A percentile compares a stretch with the other conserved stretches of the same genome.
These are phyloP conservation scores for Aspergillus caelatus DNA, from an alignment of 2,329 filamentous ascomycete species.

Conservation along the genomic window DNA sequence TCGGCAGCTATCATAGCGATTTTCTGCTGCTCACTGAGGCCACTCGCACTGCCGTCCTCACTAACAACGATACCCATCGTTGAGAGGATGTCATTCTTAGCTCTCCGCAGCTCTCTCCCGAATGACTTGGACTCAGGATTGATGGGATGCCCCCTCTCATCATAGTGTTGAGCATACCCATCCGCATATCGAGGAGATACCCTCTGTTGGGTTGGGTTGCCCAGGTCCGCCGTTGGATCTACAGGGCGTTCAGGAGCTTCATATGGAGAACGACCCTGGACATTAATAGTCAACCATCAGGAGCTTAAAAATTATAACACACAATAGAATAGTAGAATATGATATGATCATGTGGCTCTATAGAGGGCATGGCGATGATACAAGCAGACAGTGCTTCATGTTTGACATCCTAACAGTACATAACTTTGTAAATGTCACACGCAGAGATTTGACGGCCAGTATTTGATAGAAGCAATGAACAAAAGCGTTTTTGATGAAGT, in stretches of 20 bases:
- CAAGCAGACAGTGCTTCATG: neutral
- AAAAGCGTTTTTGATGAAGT: neutral
- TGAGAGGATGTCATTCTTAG: slow-evolving; percentile 54
- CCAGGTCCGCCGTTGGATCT: slow-evolving; percentile 23
- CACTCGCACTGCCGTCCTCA: slow-evolving; percentile 39
- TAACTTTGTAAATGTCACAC: neutral
- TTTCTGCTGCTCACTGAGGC: slow-evolving; percentile 42
- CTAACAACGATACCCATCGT: slow-evolving; percentile 53
- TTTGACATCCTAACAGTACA: neutral
- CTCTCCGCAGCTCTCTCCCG: slow-evolving; percentile 46
- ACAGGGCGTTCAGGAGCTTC: slow-evolving; percentile 41
- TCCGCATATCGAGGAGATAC: slow-evolving; percentile 37
- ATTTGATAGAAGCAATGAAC: neutral
- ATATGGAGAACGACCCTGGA: slow-evolving; percentile 50
- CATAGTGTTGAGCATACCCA: slow-evolving; percentile 52
- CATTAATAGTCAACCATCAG: slow-evolving; percentile 19
- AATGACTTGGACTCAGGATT: slow-evolving; percentile 46
- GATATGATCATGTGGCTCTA: neutral
- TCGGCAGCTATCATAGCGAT: slow-evolving; percentile 42
- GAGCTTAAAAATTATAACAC: neutral
- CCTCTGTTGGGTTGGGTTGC: slow-evolving; percentile 23
- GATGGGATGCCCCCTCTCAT: slow-evolving; percentile 50
- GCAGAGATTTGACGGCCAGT: neutral
- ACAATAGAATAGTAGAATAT: neutral
- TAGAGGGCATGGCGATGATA: neutral